phyloP scores from a whole-genome alignment of 495 filamentous ascomycete species.

The Trichoderma erinaceum region DNA sequence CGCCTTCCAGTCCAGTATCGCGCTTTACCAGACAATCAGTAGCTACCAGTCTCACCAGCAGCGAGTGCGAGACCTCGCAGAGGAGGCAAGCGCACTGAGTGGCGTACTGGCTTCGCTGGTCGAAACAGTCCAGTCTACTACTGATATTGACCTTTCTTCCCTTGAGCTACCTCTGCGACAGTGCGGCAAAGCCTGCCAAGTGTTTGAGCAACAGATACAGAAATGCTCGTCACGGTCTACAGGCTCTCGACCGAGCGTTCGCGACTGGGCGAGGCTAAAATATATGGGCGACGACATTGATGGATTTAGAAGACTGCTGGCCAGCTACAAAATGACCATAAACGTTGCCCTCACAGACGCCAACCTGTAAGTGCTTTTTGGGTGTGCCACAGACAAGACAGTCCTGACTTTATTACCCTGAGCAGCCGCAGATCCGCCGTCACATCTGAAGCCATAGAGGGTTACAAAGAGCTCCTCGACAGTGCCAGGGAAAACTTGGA shows the following conservation, averaged over 20 bases:
- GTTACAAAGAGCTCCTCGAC: not conserved
- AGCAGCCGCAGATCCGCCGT: not conserved
- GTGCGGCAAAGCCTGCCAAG: slow-evolving; percentile 7
- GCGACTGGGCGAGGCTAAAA: slow-evolving; percentile 4
- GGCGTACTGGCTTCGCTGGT: slow-evolving; percentile 32
- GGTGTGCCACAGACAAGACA: not conserved
- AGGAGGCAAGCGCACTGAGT: slow-evolving; percentile 36
- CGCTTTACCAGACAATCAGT: slow-evolving; percentile 34
- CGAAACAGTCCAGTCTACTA: slow-evolving; percentile 20
- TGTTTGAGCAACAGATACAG: slow-evolving; percentile 2
- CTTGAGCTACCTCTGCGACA: slow-evolving; percentile 4
- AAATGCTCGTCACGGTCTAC: not conserved
- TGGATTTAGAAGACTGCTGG: not conserved
- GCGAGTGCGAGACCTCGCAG: slow-evolving; percentile 35
- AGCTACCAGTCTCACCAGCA: slow-evolving; percentile 36
- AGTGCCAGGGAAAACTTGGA: slow-evolving; percentile 7
- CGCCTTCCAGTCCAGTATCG: slow-evolving; percentile 37
- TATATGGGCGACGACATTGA: slow-evolving; percentile 8
- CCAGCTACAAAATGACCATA: slow-evolving; percentile 11
- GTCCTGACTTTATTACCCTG: not conserved
- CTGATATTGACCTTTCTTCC: not conserved
- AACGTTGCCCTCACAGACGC: not conserved
- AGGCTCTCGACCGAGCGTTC: not conserved
- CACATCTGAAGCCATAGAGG: slow-evolving; percentile 1
- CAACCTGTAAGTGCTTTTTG: slow-evolving; percentile 1